Conservation (phyloP, 2,329 filamentous ascomycete species). For the Cryphonectria radicalis region DNA sequence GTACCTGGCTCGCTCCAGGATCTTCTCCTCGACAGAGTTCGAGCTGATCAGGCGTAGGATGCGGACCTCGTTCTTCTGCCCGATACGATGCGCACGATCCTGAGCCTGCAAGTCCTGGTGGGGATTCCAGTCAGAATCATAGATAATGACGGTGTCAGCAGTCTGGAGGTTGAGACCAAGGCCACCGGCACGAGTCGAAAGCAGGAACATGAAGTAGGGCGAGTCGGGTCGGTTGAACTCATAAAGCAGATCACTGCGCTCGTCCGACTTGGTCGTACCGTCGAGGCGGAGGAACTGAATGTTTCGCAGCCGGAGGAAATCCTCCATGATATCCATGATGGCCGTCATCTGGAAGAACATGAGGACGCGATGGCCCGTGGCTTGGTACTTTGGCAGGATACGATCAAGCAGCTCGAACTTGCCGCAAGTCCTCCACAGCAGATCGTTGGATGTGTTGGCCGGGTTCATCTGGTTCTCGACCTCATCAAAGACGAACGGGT, state of each 20-base stretch:
- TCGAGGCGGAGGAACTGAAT: slow-evolving; percentile 90
- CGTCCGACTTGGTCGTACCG: slow-evolving; percentile 96
- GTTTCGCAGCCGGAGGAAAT: slow-evolving; percentile 84
- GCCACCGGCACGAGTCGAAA: slow-evolving; percentile 98
- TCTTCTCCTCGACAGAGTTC: slow-evolving; percentile 98
- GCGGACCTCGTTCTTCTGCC: slow-evolving; percentile 98
- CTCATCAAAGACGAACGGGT: slow-evolving; percentile 97
- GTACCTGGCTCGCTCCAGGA: slow-evolving; percentile 92
- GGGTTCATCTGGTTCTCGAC: slow-evolving; percentile 99
- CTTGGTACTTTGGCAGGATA: slow-evolving; percentile 89
- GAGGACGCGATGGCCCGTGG: slow-evolving; percentile 88
- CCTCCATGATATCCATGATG: slow-evolving; percentile 99
- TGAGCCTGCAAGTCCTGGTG: slow-evolving; percentile 99
- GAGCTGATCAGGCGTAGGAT: slow-evolving; percentile 95
- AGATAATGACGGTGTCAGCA: slow-evolving; percentile 98
- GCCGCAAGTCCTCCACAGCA: slow-evolving; percentile 92
- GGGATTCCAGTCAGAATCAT: slow-evolving; percentile 99
- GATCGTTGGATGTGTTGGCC: slow-evolving; percentile 81
- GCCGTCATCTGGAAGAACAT: slow-evolving; percentile 99
- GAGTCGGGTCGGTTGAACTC: slow-evolving; percentile 90
- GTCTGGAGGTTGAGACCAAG: slow-evolving; percentile 96
- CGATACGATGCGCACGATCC: slow-evolving; percentile 99
- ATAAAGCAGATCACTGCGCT: slow-evolving; percentile 87
- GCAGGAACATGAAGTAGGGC: slow-evolving; percentile 94
- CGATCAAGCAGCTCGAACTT: slow-evolving; percentile 97